Evolutionary conservation across 345 rosid species (phyloP), one percentile per base, ranked within the genome.

Genomic region (Psidium guajava): DNA sequence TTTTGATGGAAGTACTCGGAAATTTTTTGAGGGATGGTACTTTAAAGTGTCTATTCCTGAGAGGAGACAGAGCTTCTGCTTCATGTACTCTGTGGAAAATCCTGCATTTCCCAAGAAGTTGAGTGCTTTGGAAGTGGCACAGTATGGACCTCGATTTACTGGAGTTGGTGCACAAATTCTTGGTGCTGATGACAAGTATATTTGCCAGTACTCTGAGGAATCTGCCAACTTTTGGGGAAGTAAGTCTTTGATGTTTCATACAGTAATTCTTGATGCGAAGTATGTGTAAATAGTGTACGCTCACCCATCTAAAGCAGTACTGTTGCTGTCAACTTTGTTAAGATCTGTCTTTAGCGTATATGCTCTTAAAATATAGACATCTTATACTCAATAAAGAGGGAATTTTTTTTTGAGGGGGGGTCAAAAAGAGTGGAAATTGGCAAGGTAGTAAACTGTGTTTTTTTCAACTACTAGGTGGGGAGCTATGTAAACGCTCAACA

Each of bases 151-250:
- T 16, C 87, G 97, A 82, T 94, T 87, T 87, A 93, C 96, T 14
- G 99, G 99, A 69, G 98, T 94, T 36, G 98, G 96, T 85, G 98
- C 97, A 58, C 99, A 97, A 89, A 94, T 97, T 87, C 98, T 95
- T 85, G 99, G 99, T 20, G 95, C 98, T 88, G 84, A 91, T 89
- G 98, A 95, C 87, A 93, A 97, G 88, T 95, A 94, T 86, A 88
- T 95, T 83, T 95, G 97, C 82, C 99, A 93, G 84, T 94, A 88
- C 85, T 85, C 93, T 10, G 87, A 88, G 55, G 94, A 95, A 59
- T 97, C 99, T 89, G 83, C 81, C 3, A 94, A 97, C 87, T 97
- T 97, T 87, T 95, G 99, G 98, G 99, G 96, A 91, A 94, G 98
- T 97, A 90, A 88, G 92, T 11, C 77, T 69, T 69, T 69, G 77